These are phyloP conservation scores for Hypomontagnella submonticulosa DNA, from an alignment of 495 filamentous ascomycete genomes.

Conservation along the genomic window DNA sequence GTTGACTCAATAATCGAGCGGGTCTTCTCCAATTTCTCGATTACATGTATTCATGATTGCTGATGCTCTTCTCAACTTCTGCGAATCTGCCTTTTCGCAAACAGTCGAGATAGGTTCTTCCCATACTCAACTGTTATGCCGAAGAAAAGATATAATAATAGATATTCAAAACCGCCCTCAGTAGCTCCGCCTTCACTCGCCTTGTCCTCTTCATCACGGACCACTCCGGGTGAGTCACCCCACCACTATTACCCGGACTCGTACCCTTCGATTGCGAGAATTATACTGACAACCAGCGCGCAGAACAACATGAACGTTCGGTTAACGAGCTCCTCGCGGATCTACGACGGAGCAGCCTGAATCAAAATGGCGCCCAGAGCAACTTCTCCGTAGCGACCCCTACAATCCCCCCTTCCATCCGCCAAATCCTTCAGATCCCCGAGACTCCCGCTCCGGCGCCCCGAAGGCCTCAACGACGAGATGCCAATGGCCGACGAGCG, in stretches of 20 bases:
- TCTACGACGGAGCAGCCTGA: conserved; percentile 55
- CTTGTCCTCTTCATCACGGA: conserved; percentile 44
- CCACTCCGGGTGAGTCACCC: conserved; percentile 28
- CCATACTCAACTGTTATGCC: conserved; percentile 56
- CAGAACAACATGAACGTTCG: conserved; percentile 47
- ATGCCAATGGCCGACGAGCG: conserved; percentile 57
- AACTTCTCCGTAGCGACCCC: conserved; percentile 45
- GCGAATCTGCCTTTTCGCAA: conserved; percentile 31
- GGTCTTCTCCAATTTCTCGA: conserved; percentile 11
- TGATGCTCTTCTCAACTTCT: conserved; percentile 6
- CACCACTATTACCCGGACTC: not conserved
- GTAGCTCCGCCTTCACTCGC: conserved; percentile 59
- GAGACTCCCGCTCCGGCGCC: conserved; percentile 75
- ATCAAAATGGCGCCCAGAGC: conserved; percentile 32
- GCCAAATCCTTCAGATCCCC: conserved; percentile 72
- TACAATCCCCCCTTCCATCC: conserved; percentile 62
- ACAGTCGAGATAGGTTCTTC: conserved; percentile 23
- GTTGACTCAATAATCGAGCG: conserved; percentile 9
- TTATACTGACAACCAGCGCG: conserved; percentile 6
- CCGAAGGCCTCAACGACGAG: conserved; percentile 61
- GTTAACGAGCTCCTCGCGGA: conserved; percentile 65
- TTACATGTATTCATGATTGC: not conserved
- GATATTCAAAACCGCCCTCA: conserved; percentile 64
- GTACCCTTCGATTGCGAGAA: not conserved
- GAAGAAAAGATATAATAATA: conserved; percentile 62